These are phyloP conservation scores for Stevia rebaudiana DNA, from an alignment of 140 eudicot genomes.

Conservation along the genomic window DNA sequence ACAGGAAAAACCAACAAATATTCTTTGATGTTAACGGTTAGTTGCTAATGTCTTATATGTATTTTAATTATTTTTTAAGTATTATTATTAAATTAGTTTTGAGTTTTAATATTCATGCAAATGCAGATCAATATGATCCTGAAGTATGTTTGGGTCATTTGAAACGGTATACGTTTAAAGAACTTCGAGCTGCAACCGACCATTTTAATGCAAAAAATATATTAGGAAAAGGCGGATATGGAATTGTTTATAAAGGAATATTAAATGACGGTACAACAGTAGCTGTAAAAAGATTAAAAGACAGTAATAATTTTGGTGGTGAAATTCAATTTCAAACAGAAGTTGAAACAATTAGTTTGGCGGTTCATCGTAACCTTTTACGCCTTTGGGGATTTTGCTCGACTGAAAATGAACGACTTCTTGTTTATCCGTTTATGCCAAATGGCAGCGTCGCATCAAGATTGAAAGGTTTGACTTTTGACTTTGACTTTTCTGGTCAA, in stretches of 20 bases:
- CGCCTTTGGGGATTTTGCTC: slow-evolving; percentile 83
- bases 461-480: slow-evolving; percentile 49
- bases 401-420: slow-evolving; percentile 79
- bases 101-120: background rate
- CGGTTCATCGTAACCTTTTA: slow-evolving; percentile 83
- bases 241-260: slow-evolving; percentile 68
- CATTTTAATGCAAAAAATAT: slow-evolving; percentile 72
- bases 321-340: slow-evolving; percentile 87
- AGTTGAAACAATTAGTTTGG: slow-evolving; percentile 76
- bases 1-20: slow-evolving; percentile 72
- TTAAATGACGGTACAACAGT: slow-evolving; percentile 63
- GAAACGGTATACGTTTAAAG: slow-evolving; percentile 67
- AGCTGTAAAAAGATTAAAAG: slow-evolving; percentile 81
- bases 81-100: background rate
- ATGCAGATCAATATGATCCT: slow-evolving; percentile 78
- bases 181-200: slow-evolving; percentile 68
- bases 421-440: slow-evolving; percentile 75
- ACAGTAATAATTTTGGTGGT: slow-evolving; percentile 59
- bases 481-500: slow-evolving; percentile 2
- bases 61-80: background rate
- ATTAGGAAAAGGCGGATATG: slow-evolving; percentile 74
- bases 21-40: slow-evolving; percentile 89
- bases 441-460: slow-evolving; percentile 92
- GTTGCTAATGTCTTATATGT: slow-evolving; percentile 13
- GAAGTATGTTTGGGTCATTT: slow-evolving; percentile 85